Evolutionary conservation across 2,329 filamentous ascomycete species (phyloP).

Genomic region (Diaporthe humulicola): DNA sequence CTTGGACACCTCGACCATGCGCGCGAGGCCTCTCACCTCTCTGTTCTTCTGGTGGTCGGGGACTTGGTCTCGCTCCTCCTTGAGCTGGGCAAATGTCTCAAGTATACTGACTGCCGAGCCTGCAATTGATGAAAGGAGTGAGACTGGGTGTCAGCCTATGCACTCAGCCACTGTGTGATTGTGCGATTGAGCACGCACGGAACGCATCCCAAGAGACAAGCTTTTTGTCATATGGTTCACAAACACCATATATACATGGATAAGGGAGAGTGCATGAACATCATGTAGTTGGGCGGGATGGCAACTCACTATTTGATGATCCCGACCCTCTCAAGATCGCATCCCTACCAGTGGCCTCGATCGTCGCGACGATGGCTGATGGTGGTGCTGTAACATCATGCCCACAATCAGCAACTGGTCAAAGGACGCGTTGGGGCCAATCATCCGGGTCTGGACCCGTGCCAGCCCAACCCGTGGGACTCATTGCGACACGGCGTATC

Average conservation of each 20-base stretch:
- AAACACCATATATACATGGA: constrained; percentile 12
- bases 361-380: constrained; percentile 88
- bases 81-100: constrained; percentile 80
- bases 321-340: constrained; percentile 94
- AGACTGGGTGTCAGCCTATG: constrained; percentile 12
- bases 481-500: not conserved
- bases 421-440: constrained; percentile 5
- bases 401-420: constrained; percentile 29
- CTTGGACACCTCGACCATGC: constrained; percentile 92
- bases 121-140: constrained; percentile 45
- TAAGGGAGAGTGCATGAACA: not conserved
- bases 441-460: not conserved
- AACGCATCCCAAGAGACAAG: constrained; percentile 7
- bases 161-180: not conserved
- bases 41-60: constrained; percentile 52
- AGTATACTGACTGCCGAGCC: constrained; percentile 95
- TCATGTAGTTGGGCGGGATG: constrained; percentile 33
- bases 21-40: constrained; percentile 85
- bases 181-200: not conserved
- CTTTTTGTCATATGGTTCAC: constrained; percentile 7
- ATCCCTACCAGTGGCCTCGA: constrained; percentile 91
- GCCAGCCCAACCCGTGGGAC: not conserved
- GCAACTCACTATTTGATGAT: constrained; percentile 80
- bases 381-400: constrained; percentile 73
- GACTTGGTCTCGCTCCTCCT: constrained; percentile 44